Conservation (phyloP, 2,329 filamentous ascomycete species). For the Myriangium duriaei region DNA sequence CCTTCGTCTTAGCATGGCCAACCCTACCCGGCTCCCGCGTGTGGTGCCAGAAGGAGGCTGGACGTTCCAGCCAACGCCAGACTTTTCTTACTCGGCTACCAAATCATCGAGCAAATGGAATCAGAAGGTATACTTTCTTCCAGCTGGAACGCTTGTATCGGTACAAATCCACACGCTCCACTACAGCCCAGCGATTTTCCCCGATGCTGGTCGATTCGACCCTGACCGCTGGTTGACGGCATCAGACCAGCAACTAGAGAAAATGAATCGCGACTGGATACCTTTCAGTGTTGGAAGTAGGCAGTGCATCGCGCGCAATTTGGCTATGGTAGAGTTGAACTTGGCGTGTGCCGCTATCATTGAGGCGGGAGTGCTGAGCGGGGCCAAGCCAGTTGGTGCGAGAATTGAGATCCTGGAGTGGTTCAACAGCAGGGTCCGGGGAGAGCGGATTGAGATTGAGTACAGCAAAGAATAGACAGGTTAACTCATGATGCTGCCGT, state of each 20-base stretch:
- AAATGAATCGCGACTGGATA: slow-evolving; percentile 34
- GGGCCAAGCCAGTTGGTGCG: slow-evolving; percentile 29
- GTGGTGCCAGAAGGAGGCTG: slow-evolving; percentile 31
- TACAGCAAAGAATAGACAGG: not conserved
- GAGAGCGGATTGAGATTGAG: slow-evolving; percentile 33
- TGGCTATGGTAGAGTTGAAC: slow-evolving; percentile 34
- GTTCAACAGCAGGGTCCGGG: slow-evolving; percentile 43
- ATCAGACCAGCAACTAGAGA: slow-evolving; percentile 16
- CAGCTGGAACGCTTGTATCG: slow-evolving; percentile 34
- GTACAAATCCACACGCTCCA: slow-evolving; percentile 36
- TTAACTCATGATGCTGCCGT: not conserved
- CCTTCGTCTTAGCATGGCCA: slow-evolving; percentile 39
- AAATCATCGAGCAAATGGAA: not conserved
- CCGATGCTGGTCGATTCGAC: slow-evolving; percentile 30
- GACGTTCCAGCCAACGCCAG: slow-evolving; percentile 20
- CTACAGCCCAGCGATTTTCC: slow-evolving; percentile 32
- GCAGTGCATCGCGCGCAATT: slow-evolving; percentile 38
- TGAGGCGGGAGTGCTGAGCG: slow-evolving; percentile 31
- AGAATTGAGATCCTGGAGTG: slow-evolving; percentile 41
- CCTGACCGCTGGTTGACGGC: slow-evolving; percentile 37
- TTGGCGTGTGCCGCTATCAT: slow-evolving; percentile 32
- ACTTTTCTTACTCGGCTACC: slow-evolving; percentile 4
- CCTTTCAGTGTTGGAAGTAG: slow-evolving; percentile 38
- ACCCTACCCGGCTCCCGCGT: slow-evolving; percentile 38
- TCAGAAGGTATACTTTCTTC: slow-evolving; percentile 17